phyloP scores from a whole-genome alignment of 2,329 filamentous ascomycete species.

The Pseudocercospora fijiensis region DNA sequence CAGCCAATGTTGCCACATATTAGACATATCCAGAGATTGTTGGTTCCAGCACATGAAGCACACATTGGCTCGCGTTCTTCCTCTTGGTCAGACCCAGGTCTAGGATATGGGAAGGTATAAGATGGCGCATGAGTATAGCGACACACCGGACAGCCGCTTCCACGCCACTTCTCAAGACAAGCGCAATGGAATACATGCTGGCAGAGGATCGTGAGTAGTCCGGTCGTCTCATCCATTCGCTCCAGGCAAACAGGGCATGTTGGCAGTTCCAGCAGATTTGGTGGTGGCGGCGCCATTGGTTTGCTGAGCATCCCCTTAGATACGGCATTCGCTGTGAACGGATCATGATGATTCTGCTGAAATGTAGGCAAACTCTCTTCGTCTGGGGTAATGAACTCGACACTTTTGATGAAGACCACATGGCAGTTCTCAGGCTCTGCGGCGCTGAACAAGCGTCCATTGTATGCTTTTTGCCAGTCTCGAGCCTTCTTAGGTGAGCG shows the following conservation, averaged over 20 bases:
- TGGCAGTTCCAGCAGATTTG: constrained; percentile 83
- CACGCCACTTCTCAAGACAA: constrained; percentile 94
- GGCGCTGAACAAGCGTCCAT: constrained; percentile 83
- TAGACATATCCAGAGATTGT: constrained; percentile 92
- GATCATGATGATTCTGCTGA: constrained; percentile 60
- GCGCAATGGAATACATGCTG: constrained; percentile 98
- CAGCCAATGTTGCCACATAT: constrained; percentile 92
- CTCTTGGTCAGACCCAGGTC: constrained; percentile 34
- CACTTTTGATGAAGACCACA: constrained; percentile 89
- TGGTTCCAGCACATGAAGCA: constrained; percentile 72
- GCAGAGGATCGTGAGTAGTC: constrained; percentile 90
- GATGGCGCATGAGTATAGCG: constrained; percentile 71
- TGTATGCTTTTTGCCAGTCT: constrained; percentile 81
- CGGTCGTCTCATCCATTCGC: constrained; percentile 96
- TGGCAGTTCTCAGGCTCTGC: constrained; percentile 84
- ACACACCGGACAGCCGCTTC: constrained; percentile 90
- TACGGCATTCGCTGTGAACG: constrained; percentile 46
- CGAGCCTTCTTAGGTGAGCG: constrained; percentile 70
- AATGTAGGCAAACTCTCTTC: constrained; percentile 53
- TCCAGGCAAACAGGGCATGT: constrained; percentile 96
- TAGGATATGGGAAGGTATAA: constrained; percentile 41
- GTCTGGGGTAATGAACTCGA: constrained; percentile 72
- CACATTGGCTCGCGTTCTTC: constrained; percentile 69
- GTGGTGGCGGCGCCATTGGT: constrained; percentile 70
- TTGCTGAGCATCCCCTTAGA: constrained; percentile 46